Conservation (phyloP, 2,329 filamentous ascomycete genomes). For the Sarocladium kiliense region DNA sequence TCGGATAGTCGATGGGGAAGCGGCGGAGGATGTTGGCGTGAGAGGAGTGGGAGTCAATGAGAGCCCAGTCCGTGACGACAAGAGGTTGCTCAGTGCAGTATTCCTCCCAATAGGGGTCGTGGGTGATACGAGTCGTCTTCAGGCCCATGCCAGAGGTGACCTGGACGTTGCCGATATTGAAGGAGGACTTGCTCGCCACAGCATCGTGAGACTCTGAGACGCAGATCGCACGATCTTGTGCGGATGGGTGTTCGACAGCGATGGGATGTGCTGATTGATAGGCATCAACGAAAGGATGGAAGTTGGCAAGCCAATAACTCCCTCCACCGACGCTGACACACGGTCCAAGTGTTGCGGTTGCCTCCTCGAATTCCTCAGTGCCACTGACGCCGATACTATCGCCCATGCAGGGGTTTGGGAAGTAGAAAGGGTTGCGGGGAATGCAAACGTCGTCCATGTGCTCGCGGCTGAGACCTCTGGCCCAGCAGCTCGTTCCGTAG, state of each 20-base stretch:
- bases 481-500: constrained; percentile 22
- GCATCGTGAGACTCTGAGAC: constrained; percentile 30
- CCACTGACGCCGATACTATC: constrained; percentile 36
- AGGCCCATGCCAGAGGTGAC: constrained; percentile 37
- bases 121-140: constrained; percentile 36
- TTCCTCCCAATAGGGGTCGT: constrained; percentile 41
- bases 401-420: constrained; percentile 37
- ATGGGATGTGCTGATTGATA: constrained; percentile 22
- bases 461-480: constrained; percentile 30
- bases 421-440: constrained; percentile 38
- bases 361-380: constrained; percentile 24
- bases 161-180: constrained; percentile 29
- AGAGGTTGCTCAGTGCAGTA: constrained; percentile 32
- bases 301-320: constrained; percentile 37
- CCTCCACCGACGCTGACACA: constrained; percentile 31
- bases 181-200: constrained; percentile 22
- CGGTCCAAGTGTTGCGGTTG: constrained; percentile 37
- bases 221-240: constrained; percentile 32
- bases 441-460: constrained; percentile 35
- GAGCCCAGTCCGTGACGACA: constrained; percentile 38
- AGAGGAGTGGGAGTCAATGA: constrained; percentile 28
- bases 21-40: constrained; percentile 36
- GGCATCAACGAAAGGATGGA: constrained; percentile 37
- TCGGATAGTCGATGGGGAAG: constrained; percentile 23
- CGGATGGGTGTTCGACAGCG: constrained; percentile 35